A percentile compares a stretch with the other conserved stretches of the same genome.
Evolutionary conservation across 2,329 filamentous ascomycete genomes (phyloP).

Genomic region (Talaromyces sp.): DNA sequence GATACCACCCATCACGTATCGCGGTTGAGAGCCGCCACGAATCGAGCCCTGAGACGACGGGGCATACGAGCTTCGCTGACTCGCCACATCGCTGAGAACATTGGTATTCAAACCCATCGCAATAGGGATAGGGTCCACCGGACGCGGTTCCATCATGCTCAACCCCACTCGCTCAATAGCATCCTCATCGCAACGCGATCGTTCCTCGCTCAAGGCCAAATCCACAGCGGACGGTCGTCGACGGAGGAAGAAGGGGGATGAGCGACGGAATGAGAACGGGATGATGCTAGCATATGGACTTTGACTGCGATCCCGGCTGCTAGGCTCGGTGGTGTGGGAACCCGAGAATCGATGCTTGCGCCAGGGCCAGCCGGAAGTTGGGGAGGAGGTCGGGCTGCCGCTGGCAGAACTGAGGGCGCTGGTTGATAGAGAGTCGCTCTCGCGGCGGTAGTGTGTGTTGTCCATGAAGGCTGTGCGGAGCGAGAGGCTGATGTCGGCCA

Average conservation of each 20-base stretch:
- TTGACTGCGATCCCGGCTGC: constrained; percentile 30
- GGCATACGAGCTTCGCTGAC: constrained; percentile 15
- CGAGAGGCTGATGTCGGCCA: constrained; percentile 30
- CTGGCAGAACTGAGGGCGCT: constrained; percentile 30
- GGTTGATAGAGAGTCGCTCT: constrained; percentile 24
- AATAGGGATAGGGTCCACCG: constrained; percentile 34
- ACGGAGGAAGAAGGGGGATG: constrained; percentile 33
- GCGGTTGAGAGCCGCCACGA: constrained; percentile 22
- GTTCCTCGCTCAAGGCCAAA: constrained; percentile 43
- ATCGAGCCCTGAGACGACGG: constrained; percentile 15
- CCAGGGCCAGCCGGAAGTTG: constrained; percentile 27
- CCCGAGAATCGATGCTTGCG: constrained; percentile 26
- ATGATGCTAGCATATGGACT: constrained; percentile 18
- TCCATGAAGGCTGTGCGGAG: constrained; percentile 31
- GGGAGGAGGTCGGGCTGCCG: constrained; percentile 30
- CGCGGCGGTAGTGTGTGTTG: constrained; percentile 21
- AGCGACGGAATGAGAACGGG: constrained; percentile 28
- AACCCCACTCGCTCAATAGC: constrained; percentile 40
- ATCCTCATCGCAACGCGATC: constrained; percentile 37
- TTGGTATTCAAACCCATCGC: constrained; percentile 25
- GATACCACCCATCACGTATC: constrained; percentile 47
- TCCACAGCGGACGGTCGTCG: constrained; percentile 44
- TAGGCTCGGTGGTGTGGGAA: constrained; percentile 21
- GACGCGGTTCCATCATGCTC: constrained; percentile 44
- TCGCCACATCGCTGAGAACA: constrained; percentile 19